phyloP scores from a whole-genome alignment of 2,329 filamentous ascomycete genomes.

The Botrytis cinerea region DNA sequence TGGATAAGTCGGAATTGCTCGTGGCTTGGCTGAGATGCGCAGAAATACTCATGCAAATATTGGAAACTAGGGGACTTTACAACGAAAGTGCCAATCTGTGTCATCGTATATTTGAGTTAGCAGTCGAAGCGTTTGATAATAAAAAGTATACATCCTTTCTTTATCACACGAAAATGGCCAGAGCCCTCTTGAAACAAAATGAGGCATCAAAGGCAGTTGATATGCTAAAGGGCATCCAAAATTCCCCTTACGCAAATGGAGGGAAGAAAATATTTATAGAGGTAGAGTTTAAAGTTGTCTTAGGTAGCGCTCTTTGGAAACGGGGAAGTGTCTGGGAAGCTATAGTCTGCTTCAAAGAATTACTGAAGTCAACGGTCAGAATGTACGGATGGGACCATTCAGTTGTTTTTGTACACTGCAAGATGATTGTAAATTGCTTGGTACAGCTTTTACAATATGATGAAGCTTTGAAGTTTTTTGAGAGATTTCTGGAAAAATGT shows the following conservation, averaged over 20 bases:
- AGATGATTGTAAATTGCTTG: neutral
- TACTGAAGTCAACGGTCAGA: neutral
- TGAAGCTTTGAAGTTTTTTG: neutral
- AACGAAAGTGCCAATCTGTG: neutral
- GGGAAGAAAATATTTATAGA: neutral
- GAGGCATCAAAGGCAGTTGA: neutral
- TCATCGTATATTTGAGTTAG: too few species aligned
- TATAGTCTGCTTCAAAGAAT: neutral
- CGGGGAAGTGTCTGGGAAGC: neutral
- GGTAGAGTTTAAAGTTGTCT: too few species aligned
- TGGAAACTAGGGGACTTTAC: too few species aligned
- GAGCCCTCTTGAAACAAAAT: neutral
- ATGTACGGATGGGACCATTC: neutral
- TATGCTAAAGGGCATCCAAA: neutral
- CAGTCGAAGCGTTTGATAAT: fast-evolving
- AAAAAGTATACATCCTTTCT: fast-evolving
- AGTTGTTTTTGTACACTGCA: neutral
- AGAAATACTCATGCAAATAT: fast-evolving
- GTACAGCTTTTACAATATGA: neutral
- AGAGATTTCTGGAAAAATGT: neutral
- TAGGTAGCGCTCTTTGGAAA: neutral
- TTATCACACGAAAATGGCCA: neutral
- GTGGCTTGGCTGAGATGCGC: neutral
- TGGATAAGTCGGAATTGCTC: too few species aligned
- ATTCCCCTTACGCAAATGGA: neutral